These are phyloP conservation scores for Exophiala sp. DNA, from an alignment of 2,329 filamentous ascomycete genomes.

Conservation along the genomic window DNA sequence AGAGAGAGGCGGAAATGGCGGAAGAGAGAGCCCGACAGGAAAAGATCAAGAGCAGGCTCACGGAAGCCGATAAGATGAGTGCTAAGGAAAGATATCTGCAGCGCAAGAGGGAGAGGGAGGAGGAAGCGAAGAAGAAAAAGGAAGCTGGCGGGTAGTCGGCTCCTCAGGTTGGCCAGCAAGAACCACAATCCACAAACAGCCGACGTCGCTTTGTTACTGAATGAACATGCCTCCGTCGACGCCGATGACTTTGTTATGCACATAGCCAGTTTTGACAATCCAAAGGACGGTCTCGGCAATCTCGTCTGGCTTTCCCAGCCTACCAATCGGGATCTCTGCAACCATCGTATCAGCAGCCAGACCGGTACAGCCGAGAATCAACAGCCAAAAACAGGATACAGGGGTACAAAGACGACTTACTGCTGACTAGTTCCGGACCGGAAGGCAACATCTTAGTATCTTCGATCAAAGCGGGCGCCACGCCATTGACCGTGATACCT, in stretches of 20 bases:
- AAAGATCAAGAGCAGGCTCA: constrained; percentile 54
- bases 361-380: not conserved
- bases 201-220: constrained; percentile 22
- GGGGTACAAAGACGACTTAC: constrained; percentile 9
- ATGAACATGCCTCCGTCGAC: constrained; percentile 39
- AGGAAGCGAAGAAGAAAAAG: constrained; percentile 31
- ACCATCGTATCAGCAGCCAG: constrained; percentile 4
- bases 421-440: constrained; percentile 28
- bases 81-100: constrained; percentile 58
- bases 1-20: constrained; percentile 53
- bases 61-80: constrained; percentile 51
- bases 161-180: not conserved
- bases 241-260: constrained; percentile 44
- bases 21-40: constrained; percentile 49
- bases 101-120: constrained; percentile 50
- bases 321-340: constrained; percentile 40
- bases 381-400: not conserved
- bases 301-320: constrained; percentile 43
- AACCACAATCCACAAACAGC: not conserved
- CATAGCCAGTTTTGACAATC: constrained; percentile 44
- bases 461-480: constrained; percentile 45
- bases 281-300: constrained; percentile 45
- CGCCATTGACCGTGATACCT: constrained; percentile 45
- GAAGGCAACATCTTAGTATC: constrained; percentile 43
- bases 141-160: constrained; percentile 11